A percentile compares a stretch with the other conserved stretches of the same genome.
These are phyloP conservation scores for Silybum marianum DNA, from an alignment of 129 eudicot species.

Conservation along the genomic window DNA sequence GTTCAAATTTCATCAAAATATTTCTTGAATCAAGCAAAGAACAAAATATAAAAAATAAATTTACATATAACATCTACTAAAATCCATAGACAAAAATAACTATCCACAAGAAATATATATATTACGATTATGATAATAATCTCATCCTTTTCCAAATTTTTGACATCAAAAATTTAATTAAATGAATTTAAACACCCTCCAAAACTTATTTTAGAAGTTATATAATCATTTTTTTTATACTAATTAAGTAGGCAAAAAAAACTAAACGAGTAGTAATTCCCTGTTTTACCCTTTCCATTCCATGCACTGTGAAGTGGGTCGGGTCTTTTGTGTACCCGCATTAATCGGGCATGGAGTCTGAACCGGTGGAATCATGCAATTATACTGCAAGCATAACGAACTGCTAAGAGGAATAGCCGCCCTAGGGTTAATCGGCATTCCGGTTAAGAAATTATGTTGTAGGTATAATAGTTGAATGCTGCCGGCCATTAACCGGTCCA, in stretches of 20 bases:
- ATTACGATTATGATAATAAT: conserved; percentile 18
- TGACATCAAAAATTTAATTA: conserved; percentile 32
- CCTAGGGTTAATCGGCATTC: conserved; percentile 73
- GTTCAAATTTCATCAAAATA: not conserved
- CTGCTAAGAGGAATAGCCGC: conserved; percentile 81
- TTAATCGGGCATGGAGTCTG: conserved; percentile 91
- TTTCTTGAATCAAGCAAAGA: not conserved
- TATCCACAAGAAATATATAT: conserved; percentile 38
- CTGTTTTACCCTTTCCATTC: conserved; percentile 71
- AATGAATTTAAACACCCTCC: conserved; percentile 25
- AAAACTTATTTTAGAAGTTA: not conserved
- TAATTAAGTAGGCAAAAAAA: conserved; percentile 11
- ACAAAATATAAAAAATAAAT: not conserved
- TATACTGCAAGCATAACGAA: conserved; percentile 90
- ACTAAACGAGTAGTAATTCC: conserved; percentile 10
- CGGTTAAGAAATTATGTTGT: conserved; percentile 89
- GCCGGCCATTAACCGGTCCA: conserved; percentile 69
- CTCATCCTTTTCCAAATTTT: conserved; percentile 5
- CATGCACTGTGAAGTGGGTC: conserved; percentile 80
- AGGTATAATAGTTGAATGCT: conserved; percentile 55
- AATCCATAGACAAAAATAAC: not conserved
- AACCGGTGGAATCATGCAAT: conserved; percentile 91
- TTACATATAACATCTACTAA: not conserved
- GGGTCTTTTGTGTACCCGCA: conserved; percentile 83
- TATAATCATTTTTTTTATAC: not conserved